phyloP scores from a whole-genome alignment of 139 green algal species.

The Ettlia oleoabundans region DNA sequence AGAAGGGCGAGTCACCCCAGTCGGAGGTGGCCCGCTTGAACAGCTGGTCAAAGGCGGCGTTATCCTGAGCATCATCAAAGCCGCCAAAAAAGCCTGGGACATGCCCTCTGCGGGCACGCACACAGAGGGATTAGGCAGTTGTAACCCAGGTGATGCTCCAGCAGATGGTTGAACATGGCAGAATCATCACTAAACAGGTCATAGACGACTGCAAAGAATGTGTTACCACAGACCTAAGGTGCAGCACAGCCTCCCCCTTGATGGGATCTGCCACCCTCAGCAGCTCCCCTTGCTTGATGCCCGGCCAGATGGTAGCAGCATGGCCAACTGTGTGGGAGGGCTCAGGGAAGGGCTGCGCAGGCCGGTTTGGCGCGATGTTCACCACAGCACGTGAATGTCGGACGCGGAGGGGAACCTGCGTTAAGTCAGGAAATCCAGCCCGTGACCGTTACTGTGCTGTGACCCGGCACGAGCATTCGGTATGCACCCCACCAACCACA shows the following conservation, averaged over 20 bases:
- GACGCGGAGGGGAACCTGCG: slow-evolving; percentile 8
- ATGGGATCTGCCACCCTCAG: neutral
- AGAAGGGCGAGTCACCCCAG: neutral
- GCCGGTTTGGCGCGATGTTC: neutral
- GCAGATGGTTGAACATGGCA: neutral
- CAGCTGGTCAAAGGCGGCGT: neutral
- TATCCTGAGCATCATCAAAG: neutral
- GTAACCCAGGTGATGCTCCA: neutral
- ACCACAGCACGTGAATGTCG: neutral
- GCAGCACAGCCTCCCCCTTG: neutral
- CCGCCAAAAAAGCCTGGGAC: slow-evolving; percentile 18
- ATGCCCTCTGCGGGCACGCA: neutral
- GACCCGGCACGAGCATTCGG: no score
- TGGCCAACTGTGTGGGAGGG: neutral
- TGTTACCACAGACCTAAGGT: slow-evolving; percentile 6
- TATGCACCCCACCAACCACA: no score
- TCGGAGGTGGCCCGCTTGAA: neutral
- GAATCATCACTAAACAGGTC: neutral
- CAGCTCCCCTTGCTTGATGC: neutral
- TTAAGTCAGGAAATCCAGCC: no score
- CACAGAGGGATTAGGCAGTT: no score
- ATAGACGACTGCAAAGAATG: neutral
- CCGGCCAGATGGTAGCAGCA: neutral
- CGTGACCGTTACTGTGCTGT: no score
- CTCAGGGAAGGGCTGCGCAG: neutral